These are phyloP conservation scores for Lactifluus subvellereus DNA, from an alignment of 768 basidiomycete genomes.

Conservation along the genomic window DNA sequence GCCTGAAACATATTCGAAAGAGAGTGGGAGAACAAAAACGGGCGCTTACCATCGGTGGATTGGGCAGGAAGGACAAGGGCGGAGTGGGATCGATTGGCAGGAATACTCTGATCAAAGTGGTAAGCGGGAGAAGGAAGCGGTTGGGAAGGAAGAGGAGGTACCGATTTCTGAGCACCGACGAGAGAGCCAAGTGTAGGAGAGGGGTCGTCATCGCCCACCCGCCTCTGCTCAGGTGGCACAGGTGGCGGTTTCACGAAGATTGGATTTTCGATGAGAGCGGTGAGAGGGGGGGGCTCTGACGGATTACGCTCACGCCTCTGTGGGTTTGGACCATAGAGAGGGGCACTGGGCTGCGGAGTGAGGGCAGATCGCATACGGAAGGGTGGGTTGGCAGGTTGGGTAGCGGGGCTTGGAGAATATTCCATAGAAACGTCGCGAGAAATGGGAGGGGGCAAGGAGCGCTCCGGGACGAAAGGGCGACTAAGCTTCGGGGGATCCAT, in stretches of 20 bases:
- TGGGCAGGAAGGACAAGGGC: conserved; percentile 4
- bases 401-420: conserved; percentile 28
- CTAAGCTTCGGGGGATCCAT: conserved; percentile 48
- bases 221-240: conserved; percentile 24
- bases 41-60: conserved; percentile 17
- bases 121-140: not conserved
- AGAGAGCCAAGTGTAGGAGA: conserved; percentile 29
- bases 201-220: conserved; percentile 1
- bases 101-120: conserved; percentile 7
- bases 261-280: conserved; percentile 56
- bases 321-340: conserved; percentile 39
- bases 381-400: conserved; percentile 38
- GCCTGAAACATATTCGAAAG: conserved; percentile 23
- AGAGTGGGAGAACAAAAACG: conserved; percentile 3
- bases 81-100: conserved; percentile 18
- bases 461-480: conserved; percentile 21
- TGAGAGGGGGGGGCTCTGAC: conserved; percentile 67
- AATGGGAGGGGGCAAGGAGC: conserved; percentile 32
- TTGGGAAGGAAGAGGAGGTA: not conserved
- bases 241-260: conserved; percentile 61
- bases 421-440: conserved; percentile 42
- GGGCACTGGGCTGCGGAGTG: conserved; percentile 57
- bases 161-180: conserved; percentile 24
- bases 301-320: conserved; percentile 41
- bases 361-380: conserved; percentile 64